Base-by-base conservation (phyloP, 208 protist species). In the Trypanosomatidae sp. region DNA sequence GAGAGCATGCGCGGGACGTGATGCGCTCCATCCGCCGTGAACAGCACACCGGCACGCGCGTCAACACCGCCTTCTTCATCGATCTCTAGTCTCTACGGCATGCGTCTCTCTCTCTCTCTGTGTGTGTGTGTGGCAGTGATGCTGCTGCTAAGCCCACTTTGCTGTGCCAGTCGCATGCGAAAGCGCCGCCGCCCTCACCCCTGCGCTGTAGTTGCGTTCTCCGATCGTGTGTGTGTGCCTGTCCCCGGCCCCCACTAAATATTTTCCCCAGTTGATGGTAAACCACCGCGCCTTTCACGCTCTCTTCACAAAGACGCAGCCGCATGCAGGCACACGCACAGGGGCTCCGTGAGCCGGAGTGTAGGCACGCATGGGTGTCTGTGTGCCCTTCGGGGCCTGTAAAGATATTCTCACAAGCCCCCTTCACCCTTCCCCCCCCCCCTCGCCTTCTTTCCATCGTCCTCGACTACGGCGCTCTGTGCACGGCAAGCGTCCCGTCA, bases 1-100 rank as follows among this genome's bases (percentile, higher is more conserved):
- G 74, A 88, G 59, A 91, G 89, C 71, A 81, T 78, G 52, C 74
- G 66, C 12, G 89, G 89, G 39, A 91, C 75, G 64, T 93, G 69
- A 86, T 53, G 44, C 13, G 12, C 60, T 19, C 59, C 25, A 12
- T 39, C 53, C 43, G 53, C 47, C 8, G 19, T 43, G 58, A 41
- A 36, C 53, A 7, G 53, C 19, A 12, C 53, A 36, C 28, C 22
- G 0, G 17, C 58, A 4, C 12, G 17, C 12, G 22, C 17, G 25
- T 19, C 28, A 22, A 8, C 55, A 33, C 55, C 22, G 50, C 22
- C 50, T 10, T 22, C 25, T 25, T 55, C 0, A 55, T 9, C 0
- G 50, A 19, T 25, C 22, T 55, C 12, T 22, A 25, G 50, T 19
- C 6, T 25, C 25, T 55, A 19, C 7, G 50, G 50, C 6, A 7